phyloP scores from a whole-genome alignment of 306 rosid species.

The Sindora glabra region DNA sequence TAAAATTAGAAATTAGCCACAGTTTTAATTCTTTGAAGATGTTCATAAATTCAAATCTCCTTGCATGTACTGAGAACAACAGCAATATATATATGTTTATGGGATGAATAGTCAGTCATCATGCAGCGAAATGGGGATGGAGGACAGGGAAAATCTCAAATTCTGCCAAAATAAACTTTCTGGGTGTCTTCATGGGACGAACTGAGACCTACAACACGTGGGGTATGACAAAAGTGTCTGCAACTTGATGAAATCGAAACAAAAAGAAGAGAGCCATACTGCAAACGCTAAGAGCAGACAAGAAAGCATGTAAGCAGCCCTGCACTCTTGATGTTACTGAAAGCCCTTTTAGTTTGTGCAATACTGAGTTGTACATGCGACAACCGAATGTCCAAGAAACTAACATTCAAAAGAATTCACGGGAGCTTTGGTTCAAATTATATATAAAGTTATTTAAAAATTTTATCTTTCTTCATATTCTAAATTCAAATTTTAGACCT shows the following conservation, averaged over 20 bases:
- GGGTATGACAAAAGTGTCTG: slow-evolving; percentile 20
- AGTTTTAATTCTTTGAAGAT: no score
- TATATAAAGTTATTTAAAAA: no score
- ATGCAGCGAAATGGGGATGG: slow-evolving; percentile 5
- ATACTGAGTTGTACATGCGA: no score
- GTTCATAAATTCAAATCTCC: no score
- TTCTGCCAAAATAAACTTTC: slow-evolving; percentile 13
- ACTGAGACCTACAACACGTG: slow-evolving; percentile 18
- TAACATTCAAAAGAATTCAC: no score
- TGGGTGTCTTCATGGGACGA: slow-evolving; percentile 7
- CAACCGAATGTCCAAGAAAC: no score
- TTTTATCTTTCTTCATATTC: no score
- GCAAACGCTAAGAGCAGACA: background rate
- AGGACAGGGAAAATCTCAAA: slow-evolving; percentile 18
- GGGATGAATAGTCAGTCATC: slow-evolving; percentile 2
- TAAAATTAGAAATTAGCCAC: no score
- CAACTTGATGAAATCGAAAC: background rate
- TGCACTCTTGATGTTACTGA: background rate
- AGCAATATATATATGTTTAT: slow-evolving; percentile 2
- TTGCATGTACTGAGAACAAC: no score
- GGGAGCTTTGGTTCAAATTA: no score
- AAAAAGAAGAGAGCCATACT: slow-evolving; percentile 10
- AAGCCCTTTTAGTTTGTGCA: no score
- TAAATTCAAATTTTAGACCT: no score
- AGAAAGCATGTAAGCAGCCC: slow-evolving; percentile 13